Evolutionary conservation across 2,329 filamentous ascomycete genomes (phyloP).

Genomic region (Fusarium poae): DNA sequence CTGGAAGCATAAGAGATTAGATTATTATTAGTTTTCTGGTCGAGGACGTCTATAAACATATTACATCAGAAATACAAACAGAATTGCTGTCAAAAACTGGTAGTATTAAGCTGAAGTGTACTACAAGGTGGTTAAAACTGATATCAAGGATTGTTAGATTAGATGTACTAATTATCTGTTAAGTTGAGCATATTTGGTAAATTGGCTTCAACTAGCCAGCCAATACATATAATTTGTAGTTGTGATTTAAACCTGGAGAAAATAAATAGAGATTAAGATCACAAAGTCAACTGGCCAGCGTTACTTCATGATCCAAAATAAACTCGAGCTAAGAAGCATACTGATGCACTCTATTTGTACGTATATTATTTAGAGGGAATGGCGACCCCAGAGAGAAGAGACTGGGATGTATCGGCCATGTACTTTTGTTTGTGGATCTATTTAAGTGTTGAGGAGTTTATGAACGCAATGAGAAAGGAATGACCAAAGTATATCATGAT

Average conservation of each 20-base stretch:
- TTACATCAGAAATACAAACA: neutral
- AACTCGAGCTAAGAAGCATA: neutral
- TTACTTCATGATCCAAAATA: neutral
- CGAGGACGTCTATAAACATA: neutral
- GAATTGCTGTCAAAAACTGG: neutral
- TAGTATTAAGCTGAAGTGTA: neutral
- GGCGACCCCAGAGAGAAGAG: too few relatives aligned
- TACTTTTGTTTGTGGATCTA: neutral
- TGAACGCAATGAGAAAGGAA: rapidly evolving
- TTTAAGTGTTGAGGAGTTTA: neutral
- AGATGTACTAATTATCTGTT: neutral
- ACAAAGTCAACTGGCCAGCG: neutral
- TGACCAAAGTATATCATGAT: neutral
- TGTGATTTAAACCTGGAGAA: neutral
- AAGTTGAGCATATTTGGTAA: neutral
- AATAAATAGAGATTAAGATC: neutral
- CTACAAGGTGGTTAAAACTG: neutral
- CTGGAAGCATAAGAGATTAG: too few relatives aligned
- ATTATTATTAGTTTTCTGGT: too few relatives aligned
- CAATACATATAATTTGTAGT: neutral
- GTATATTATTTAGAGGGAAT: neutral
- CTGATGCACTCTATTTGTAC: neutral
- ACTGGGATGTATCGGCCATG: neutral
- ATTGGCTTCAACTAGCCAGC: too few relatives aligned
- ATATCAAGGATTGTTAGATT: too few relatives aligned